Conservation (phyloP, 2,329 filamentous ascomycete species). For the Aspergillus proliferans region DNA sequence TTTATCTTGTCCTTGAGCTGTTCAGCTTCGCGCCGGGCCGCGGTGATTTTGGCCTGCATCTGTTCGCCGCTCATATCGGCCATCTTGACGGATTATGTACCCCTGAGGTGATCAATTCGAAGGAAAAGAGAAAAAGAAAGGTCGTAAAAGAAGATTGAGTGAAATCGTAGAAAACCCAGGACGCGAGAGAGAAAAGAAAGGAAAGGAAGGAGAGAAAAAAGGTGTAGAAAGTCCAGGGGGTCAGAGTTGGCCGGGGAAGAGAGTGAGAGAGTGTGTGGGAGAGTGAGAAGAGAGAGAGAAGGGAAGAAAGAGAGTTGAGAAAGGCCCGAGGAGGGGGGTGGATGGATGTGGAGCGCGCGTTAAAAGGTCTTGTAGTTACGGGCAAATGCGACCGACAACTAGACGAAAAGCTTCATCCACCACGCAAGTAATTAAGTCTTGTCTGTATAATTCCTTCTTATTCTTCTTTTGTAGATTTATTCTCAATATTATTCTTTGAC, state of each 20-base stretch:
- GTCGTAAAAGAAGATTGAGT: constrained; percentile 22
- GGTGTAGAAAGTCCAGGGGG: constrained; percentile 6
- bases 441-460: no score
- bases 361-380: no score
- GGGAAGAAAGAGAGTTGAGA: constrained; percentile 1
- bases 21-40: constrained; percentile 94
- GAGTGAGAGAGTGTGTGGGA: constrained; percentile 6
- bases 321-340: constrained; percentile 6
- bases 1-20: constrained; percentile 98
- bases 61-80: constrained; percentile 47
- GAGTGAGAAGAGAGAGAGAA: neutral
- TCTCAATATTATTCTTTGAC: no score
- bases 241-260: constrained; percentile 1
- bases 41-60: constrained; percentile 89
- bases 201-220: constrained; percentile 6
- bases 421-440: no score
- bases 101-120: constrained; percentile 21
- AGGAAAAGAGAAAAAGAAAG: constrained; percentile 5
- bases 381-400: no score
- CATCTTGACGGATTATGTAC: constrained; percentile 30
- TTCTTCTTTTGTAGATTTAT: no score
- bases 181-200: constrained; percentile 6
- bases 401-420: no score
- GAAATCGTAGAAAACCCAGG: constrained; percentile 25
- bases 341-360: constrained; percentile 19